Evolutionary conservation across 192 early-diverging fungal species (phyloP), one percentile per base, ranked within the genome.

Genomic region (Oehlia diaphana): DNA sequence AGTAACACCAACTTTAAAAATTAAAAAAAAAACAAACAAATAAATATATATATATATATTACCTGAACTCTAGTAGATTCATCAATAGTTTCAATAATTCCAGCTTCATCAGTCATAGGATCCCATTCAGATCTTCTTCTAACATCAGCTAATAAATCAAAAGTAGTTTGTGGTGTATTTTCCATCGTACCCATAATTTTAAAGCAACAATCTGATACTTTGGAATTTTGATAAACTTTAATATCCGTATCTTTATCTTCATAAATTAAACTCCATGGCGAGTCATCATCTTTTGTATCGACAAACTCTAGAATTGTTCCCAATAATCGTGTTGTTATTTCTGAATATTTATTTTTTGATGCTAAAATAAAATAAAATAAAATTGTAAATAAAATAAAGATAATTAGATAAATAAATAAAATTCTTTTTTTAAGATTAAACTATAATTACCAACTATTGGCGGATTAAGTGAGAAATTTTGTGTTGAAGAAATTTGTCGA

Each of bases 171-270:
- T 0, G 81, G 44, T 8, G 83, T 80, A 67, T 80, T 82, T 49
- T 82, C 53, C 83, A 84, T 80, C 63, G 81, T 77, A 12, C 81
- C 70, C 65, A 78, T 69, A 67, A 82, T 35, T 62, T 84, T 84
- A 81, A 80, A 84, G 44, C 83, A 84, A 81, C 81, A 82, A 14
- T 78, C 79, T 53, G 81, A 75, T 28, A 71, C 79, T 63, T 81
- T 77, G 50, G 63, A 75, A 65, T 84, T 81, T 28, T 82, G 76
- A n/a, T 82, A 81, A 76, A 82, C 74, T 62, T 82, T 84, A 71
- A 80, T 33, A 13, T 71, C 66, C 14, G 74, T 76, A 1, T 70
- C 69, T 33, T 66, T 74, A n/a, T 84, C 83, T 63, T 84, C 83
- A 75, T 63, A 78, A 49, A 84, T 79, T 72, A 81, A 77, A 21